phyloP scores from a whole-genome alignment of 2,329 filamentous ascomycete genomes.

The Hymenoscyphus occultus region DNA sequence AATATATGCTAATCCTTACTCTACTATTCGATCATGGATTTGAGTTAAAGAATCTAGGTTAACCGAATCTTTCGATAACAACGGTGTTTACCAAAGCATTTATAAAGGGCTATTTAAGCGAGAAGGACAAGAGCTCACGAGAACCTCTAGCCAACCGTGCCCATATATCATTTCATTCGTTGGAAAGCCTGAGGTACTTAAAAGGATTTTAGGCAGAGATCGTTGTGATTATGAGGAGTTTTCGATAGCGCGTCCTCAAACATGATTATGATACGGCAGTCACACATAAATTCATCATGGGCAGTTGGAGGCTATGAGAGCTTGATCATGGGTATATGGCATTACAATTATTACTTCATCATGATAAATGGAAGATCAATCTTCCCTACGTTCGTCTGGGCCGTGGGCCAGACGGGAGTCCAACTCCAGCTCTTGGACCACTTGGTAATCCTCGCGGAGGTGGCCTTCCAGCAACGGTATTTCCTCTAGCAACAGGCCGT shows the following conservation, averaged over 20 bases:
- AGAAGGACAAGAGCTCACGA: too few relatives aligned
- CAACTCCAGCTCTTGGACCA: background rate
- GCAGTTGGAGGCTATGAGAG: background rate
- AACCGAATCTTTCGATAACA: too few relatives aligned
- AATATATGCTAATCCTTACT: too few relatives aligned
- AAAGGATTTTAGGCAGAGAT: too few relatives aligned
- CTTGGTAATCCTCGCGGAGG: constrained; percentile 1
- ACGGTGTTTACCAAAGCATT: too few relatives aligned
- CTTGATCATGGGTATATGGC: constrained; percentile 1
- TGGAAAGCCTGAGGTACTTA: too few relatives aligned
- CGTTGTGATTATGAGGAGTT: background rate
- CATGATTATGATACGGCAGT: background rate
- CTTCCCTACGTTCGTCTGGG: background rate
- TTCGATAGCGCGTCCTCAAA: background rate
- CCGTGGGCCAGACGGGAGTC: background rate
- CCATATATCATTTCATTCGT: too few relatives aligned
- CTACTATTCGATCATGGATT: too few relatives aligned
- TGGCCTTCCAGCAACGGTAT: constrained; percentile 3
- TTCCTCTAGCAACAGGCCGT: background rate
- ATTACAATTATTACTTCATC: background rate
- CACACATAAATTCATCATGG: too few relatives aligned
- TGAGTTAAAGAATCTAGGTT: too few relatives aligned
- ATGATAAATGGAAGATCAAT: background rate
- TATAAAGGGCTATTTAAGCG: too few relatives aligned
- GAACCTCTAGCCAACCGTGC: too few relatives aligned